Conservation (phyloP, 352 stramenopile species). For the Phytophthora constricta region DNA sequence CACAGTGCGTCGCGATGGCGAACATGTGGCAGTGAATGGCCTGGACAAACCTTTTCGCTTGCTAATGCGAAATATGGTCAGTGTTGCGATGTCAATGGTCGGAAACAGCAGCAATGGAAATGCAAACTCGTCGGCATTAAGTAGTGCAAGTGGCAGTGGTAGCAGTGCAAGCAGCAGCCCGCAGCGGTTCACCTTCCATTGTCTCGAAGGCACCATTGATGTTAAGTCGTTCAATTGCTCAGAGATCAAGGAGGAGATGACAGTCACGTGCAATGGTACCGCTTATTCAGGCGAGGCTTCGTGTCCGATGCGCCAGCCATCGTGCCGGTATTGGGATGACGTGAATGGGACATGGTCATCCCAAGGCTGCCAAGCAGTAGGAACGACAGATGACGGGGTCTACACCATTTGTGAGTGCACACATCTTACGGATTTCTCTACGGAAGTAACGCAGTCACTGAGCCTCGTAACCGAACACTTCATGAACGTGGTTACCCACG, state of each 20-base stretch:
- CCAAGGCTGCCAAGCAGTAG: conserved; percentile 55
- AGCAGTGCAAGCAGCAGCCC: conserved; percentile 9
- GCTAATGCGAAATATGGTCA: conserved; percentile 56
- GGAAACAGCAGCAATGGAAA: conserved; percentile 10
- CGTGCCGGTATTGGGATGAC: conserved; percentile 69
- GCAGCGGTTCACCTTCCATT: conserved; percentile 52
- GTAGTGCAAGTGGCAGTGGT: conserved; percentile 14
- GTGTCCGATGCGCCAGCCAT: conserved; percentile 54
- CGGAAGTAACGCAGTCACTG: conserved; percentile 65
- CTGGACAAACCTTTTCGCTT: conserved; percentile 56
- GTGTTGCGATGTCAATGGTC: conserved; percentile 22
- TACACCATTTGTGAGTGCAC: conserved; percentile 81
- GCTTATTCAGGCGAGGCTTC: conserved; percentile 55
- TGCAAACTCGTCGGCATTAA: neutral
- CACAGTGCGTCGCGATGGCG: conserved; percentile 46
- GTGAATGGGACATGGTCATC: conserved; percentile 57
- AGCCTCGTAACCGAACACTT: conserved; percentile 67
- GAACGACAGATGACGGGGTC: conserved; percentile 61
- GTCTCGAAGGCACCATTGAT: conserved; percentile 50
- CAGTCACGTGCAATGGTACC: conserved; percentile 60
- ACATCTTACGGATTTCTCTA: conserved; percentile 79
- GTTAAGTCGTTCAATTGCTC: conserved; percentile 67
- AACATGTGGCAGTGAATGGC: conserved; percentile 42
- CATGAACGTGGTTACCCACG: conserved; percentile 57
- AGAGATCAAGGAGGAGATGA: conserved; percentile 41